phyloP scores from a whole-genome alignment of 805 yeast species.

The Yamadazyma paraphyllophila region DNA sequence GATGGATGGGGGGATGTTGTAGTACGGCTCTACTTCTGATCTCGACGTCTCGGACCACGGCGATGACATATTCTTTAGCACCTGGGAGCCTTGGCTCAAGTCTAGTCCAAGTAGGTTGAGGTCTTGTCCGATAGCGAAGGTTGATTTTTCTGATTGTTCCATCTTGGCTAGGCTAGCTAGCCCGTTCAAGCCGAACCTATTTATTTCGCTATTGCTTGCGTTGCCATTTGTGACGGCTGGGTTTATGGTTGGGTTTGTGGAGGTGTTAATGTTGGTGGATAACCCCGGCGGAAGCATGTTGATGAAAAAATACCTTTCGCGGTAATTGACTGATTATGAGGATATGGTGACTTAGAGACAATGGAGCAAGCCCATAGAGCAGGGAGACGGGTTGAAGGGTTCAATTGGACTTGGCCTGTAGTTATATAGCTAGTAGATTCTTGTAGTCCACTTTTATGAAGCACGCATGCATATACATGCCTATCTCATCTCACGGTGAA shows the following conservation, averaged over 20 bases:
- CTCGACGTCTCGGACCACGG: constrained; percentile 96
- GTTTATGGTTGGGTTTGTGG: no score
- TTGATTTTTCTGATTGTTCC: constrained; percentile 61
- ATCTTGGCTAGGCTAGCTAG: constrained; percentile 56
- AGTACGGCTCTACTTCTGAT: constrained; percentile 86
- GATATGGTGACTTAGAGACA: neutral
- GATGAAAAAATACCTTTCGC: constrained; percentile 2
- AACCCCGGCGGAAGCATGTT: constrained; percentile 28
- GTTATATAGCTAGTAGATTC: no score
- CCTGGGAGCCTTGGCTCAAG: constrained; percentile 44
- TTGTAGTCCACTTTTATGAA: no score
- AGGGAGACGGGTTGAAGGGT: neutral
- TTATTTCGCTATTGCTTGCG: constrained; percentile 39
- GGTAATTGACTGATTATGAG: no score
- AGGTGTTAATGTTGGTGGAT: neutral
- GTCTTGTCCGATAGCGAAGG: constrained; percentile 75
- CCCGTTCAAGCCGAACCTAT: constrained; percentile 67
- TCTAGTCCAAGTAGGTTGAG: constrained; percentile 65
- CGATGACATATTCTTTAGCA: constrained; percentile 71
- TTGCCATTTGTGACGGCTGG: neutral
- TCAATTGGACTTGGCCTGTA: no score
- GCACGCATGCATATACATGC: neutral
- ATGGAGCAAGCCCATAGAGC: neutral
- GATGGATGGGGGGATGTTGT: constrained; percentile 55
- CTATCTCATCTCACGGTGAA: constrained; percentile 4